Base-by-base conservation (phyloP, 176 grass and related monocot species). In the Rhynchospora pubera region DNA sequence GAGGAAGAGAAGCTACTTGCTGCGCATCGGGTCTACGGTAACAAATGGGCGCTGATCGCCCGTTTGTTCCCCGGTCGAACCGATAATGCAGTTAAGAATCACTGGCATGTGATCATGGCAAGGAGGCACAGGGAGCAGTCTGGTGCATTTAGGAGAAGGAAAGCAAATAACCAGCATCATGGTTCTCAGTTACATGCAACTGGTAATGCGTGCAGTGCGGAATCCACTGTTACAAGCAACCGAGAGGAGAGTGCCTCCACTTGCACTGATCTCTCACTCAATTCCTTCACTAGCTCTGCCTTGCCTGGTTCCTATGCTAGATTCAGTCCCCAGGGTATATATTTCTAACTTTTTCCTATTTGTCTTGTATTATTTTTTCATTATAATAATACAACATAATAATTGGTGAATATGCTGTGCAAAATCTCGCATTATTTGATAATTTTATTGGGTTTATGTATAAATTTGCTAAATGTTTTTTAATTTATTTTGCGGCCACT, bases 31-130 rank as follows among this genome's bases (percentile, higher is more conserved):
- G 88, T 90, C 0, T 97, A 97, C 86, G 93, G 91, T 19, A 97
- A 97, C 89, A 97, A 97, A 89, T 97, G 93, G 93, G 93, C 93
- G 1, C 86, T 97, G 62, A 91, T 97, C 62, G 89, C 93, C 0
- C 87, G 91, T 18, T 76, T 97, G 60, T 97, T 97, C 83, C 93
- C 93, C 1, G 91, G 93, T 8, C 87, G 93, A 73, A 97, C 93
- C 78, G 93, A 97, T 84, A 97, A 97, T 86, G 91, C 93, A 56
- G 93, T 97, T 58, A 97, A 97, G 88, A 97, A 97, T 85, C 93
- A 97, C 91, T 97, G 91, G 91, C 93, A 97, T 86, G 93, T 97
- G 67, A 89, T 97, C 82, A 93, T 88, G 89, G 93, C 93, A 51
- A 91, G 93, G 80, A 79, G 51, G 64, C 88, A 91, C 75, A 87